These are phyloP conservation scores for Sclerotinia sclerotiorum DNA, from an alignment of 2,329 filamentous ascomycete genomes.

Conservation along the genomic window DNA sequence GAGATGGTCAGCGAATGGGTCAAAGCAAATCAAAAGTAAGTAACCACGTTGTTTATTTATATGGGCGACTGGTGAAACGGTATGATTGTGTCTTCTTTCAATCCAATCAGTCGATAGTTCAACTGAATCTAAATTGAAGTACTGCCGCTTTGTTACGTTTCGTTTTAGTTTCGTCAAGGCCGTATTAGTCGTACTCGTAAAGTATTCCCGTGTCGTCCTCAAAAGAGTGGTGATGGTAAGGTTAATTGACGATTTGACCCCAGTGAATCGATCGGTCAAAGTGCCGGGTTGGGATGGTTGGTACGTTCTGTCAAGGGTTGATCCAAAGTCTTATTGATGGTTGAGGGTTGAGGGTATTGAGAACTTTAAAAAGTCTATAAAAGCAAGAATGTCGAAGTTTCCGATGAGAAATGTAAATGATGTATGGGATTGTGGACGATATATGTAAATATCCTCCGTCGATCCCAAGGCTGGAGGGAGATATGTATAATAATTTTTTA, in stretches of 20 bases:
- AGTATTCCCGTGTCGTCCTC: not conserved
- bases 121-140: conserved; percentile 12
- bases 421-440: conserved; percentile 9
- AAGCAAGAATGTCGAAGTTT: conserved; percentile 21
- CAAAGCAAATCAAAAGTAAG: conserved; percentile 8
- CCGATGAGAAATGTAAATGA: conserved; percentile 11
- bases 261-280: conserved; percentile 15
- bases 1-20: conserved; percentile 11
- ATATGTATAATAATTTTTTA: conserved; percentile 13
- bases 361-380: conserved; percentile 16
- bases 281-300: not conserved
- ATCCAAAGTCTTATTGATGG: not conserved
- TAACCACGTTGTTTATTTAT: conserved; percentile 9
- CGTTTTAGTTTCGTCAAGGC: conserved; percentile 1
- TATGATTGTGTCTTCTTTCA: not conserved
- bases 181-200: conserved; percentile 8
- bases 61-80: conserved; percentile 20
- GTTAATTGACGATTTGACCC: conserved; percentile 7
- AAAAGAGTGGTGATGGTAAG: conserved; percentile 1
- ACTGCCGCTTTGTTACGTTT: conserved; percentile 13
- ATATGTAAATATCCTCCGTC: conserved; percentile 17
- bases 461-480: conserved; percentile 9
- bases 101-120: conserved; percentile 5
- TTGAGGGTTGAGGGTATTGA: not conserved
- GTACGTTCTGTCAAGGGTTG: conserved; percentile 6